These are phyloP conservation scores for Aspergillus phoenicis DNA, from an alignment of 2,329 filamentous ascomycete genomes.

Conservation along the genomic window DNA sequence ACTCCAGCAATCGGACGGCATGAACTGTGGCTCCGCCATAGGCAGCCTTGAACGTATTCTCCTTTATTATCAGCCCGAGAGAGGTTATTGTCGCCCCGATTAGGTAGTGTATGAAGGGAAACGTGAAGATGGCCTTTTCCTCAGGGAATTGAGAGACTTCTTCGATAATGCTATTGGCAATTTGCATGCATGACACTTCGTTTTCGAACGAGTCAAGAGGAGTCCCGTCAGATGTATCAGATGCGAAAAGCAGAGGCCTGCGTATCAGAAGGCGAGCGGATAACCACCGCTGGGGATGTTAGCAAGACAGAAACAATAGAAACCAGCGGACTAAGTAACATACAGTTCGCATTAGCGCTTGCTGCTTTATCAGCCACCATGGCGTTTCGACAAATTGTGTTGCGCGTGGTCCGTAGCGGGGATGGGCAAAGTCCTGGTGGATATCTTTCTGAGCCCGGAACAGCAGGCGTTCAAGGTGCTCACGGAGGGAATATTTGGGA, in stretches of 20 bases:
- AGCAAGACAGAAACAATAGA: neutral
- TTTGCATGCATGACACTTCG: slow-evolving; percentile 25
- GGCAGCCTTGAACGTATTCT: slow-evolving; percentile 17
- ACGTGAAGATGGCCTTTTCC: slow-evolving; percentile 24
- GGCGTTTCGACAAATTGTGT: neutral
- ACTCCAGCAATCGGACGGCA: slow-evolving; percentile 18
- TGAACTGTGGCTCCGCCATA: slow-evolving; percentile 20
- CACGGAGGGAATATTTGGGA: slow-evolving; percentile 13
- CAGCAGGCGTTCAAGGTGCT: slow-evolving; percentile 22
- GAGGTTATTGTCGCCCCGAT: slow-evolving; percentile 24
- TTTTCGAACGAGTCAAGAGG: slow-evolving; percentile 20
- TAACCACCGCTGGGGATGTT: slow-evolving; percentile 22
- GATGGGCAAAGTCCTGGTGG: slow-evolving; percentile 17
- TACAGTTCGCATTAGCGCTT: slow-evolving; percentile 28
- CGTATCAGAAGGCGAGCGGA: slow-evolving; percentile 24
- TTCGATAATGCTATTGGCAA: slow-evolving; percentile 20
- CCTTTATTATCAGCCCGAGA: slow-evolving; percentile 24
- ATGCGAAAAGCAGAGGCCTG: slow-evolving; percentile 22
- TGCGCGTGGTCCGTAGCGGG: slow-evolving; percentile 5
- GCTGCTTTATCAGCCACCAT: slow-evolving; percentile 26
- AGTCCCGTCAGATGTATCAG: neutral
- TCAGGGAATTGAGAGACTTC: slow-evolving; percentile 24
- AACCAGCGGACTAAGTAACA: neutral
- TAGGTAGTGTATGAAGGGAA: slow-evolving; percentile 27
- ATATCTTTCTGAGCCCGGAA: slow-evolving; percentile 22